Conservation (phyloP, 257 asterid species). For the Pogostemon cablin region DNA sequence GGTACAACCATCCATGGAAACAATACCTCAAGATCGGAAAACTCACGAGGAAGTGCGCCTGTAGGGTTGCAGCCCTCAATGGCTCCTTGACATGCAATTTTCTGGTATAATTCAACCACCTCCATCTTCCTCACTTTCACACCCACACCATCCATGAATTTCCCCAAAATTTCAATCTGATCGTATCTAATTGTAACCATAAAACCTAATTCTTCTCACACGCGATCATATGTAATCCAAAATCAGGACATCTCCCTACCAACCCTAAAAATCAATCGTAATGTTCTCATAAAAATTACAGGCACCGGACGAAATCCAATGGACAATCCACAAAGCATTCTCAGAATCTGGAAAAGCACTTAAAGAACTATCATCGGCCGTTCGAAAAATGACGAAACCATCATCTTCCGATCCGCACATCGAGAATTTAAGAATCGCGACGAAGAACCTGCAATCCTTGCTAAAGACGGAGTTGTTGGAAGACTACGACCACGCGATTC, state of each 20-base stretch:
- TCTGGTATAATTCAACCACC: slow-evolving; percentile 40
- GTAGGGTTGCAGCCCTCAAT: slow-evolving; percentile 53
- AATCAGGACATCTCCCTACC: background rate
- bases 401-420: slow-evolving; percentile 44
- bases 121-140: background rate
- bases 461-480: slow-evolving; percentile 45
- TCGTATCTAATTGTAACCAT: background rate
- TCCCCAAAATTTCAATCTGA: background rate
- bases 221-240: background rate
- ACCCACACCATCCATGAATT: background rate
- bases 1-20: slow-evolving; percentile 81
- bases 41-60: slow-evolving; percentile 67
- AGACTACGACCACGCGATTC: slow-evolving; percentile 38
- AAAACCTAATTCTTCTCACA: background rate
- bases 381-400: slow-evolving; percentile 53
- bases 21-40: slow-evolving; percentile 73
- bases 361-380: slow-evolving; percentile 47
- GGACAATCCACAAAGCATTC: slow-evolving; percentile 31
- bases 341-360: slow-evolving; percentile 59
- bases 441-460: slow-evolving; percentile 43
- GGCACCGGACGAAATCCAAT: slow-evolving; percentile 46
- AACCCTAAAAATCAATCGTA: background rate
- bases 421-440: slow-evolving; percentile 44
- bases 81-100: slow-evolving; percentile 47
- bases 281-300: slow-evolving; percentile 27